Evolutionary conservation across 2,329 filamentous ascomycete genomes (phyloP), one percentile per base, ranked within the genome.

Genomic region (Penicillium sp.): DNA sequence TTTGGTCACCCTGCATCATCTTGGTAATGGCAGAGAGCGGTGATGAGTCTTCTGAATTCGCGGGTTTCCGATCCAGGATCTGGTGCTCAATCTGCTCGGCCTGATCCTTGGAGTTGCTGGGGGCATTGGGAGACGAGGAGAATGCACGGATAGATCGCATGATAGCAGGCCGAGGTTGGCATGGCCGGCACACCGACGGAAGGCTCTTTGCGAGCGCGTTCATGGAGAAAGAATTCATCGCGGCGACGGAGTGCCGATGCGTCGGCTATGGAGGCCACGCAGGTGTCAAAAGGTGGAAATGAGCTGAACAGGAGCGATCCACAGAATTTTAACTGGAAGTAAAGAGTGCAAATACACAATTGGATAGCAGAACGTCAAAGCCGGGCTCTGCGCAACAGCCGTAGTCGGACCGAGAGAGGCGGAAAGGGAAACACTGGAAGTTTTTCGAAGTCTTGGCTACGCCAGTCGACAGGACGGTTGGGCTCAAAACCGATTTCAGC

Each of bases 381-480:
- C 40, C 46, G 39, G 50, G 43, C 42, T 37, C 37, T 33, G 45
- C 42, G 46, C 42, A 32, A 42, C 23, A 58, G 53, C 58, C 55
- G 54, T 56, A 46, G 54, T 56, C 57, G 57, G 59, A 60, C 59
- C 58, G 56, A 58, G 42, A 60, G 51, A 62, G 56, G 59, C 63
- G 56, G 58, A 62, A 65, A 57, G 53, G 57, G 63, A 59, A 62
- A 63, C 59, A 62, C 52, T 61, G 61, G 62, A 61, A 59, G 59
- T 59, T 66, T 69, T 68, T 68, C 57, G 62, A 60, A 64, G 59
- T 65, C 66, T 69, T 69, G 66, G 66, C 66, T 23, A 23, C 20
- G 20, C 15, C 15, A 18, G 15, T 23, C 20, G 20, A 23, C 4
- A 23, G 20, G 20, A 2, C 20, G 20, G 20, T 23, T 23, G 20